phyloP scores from a whole-genome alignment of 495 filamentous ascomycete species.

The Extremus antarcticus region DNA sequence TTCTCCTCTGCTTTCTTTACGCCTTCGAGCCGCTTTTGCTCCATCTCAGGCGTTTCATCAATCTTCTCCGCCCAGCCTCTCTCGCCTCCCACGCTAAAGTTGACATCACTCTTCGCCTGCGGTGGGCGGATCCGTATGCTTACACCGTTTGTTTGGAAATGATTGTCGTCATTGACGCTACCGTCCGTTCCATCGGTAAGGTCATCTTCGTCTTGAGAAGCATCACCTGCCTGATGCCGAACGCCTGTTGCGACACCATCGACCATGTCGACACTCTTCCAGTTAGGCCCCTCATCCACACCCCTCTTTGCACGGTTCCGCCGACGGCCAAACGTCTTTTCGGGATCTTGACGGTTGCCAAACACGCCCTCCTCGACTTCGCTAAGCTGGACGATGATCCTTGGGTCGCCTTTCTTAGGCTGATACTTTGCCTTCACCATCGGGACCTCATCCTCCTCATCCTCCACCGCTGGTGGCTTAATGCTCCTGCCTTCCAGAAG shows the following conservation, averaged over 20 bases:
- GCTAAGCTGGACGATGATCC: conserved; percentile 20
- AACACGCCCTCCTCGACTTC: conserved; percentile 31
- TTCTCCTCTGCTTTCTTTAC: conserved; percentile 27
- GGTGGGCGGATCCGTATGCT: conserved; percentile 23
- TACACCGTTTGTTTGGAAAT: neutral
- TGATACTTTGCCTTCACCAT: conserved; percentile 9
- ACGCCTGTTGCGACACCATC: neutral
- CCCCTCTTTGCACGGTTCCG: neutral
- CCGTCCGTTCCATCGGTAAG: conserved; percentile 21
- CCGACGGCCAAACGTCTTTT: neutral
- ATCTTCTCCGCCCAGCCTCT: conserved; percentile 33
- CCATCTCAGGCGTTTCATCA: conserved; percentile 31
- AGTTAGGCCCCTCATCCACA: neutral
- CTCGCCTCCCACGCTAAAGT: conserved; percentile 36
- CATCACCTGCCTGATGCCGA: neutral
- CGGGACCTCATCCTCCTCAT: neutral
- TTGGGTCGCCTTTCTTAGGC: conserved; percentile 26
- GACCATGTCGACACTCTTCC: neutral
- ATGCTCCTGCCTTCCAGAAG: conserved; percentile 17
- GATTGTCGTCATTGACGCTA: conserved; percentile 9
- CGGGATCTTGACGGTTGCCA: conserved; percentile 20
- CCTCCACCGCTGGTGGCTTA: neutral
- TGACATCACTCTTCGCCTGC: conserved; percentile 32
- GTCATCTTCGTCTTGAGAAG: no score
- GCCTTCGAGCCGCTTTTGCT: conserved; percentile 25